Conservation (phyloP, 1,139 yeast species). For the Lodderomyces margitis region DNA sequence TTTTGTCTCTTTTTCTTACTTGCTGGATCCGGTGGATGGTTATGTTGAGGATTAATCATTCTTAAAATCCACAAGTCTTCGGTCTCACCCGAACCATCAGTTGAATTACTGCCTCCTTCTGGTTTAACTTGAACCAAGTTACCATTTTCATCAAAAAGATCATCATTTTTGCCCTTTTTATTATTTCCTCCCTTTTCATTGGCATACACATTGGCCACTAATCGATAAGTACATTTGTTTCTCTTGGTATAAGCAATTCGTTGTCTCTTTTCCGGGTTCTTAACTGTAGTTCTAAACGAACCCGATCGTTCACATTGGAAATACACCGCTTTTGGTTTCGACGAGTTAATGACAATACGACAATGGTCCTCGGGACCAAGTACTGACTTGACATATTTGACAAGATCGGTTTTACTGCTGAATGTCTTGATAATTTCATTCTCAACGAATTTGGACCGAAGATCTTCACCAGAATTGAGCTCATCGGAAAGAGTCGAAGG, state of each 20-base stretch:
- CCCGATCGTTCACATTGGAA: slow-evolving; percentile 52
- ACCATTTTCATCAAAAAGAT: not conserved
- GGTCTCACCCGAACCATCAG: slow-evolving; percentile 20
- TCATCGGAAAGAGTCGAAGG: slow-evolving; percentile 4
- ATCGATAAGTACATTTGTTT: slow-evolving; percentile 48
- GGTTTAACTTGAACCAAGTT: not conserved
- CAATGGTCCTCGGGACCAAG: slow-evolving; percentile 47
- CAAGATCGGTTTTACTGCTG: slow-evolving; percentile 40
- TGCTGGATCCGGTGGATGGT: slow-evolving; percentile 47
- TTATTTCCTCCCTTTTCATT: slow-evolving; percentile 31
- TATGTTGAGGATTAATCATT: slow-evolving; percentile 49
- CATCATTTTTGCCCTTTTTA: slow-evolving; percentile 9
- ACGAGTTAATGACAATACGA: slow-evolving; percentile 48
- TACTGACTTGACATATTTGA: slow-evolving; percentile 41
- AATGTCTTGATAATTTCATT: slow-evolving; percentile 49
- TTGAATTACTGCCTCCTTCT: not conserved
- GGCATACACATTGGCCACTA: slow-evolving; percentile 49
- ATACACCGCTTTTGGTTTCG: slow-evolving; percentile 51
- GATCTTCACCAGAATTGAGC: slow-evolving; percentile 16
- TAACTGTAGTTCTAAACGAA: slow-evolving; percentile 48
- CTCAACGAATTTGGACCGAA: slow-evolving; percentile 36
- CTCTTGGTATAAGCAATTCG: slow-evolving; percentile 53
- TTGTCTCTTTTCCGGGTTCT: slow-evolving; percentile 47
- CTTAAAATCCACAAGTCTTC: slow-evolving; percentile 43
- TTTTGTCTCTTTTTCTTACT: slow-evolving; percentile 39